phyloP scores from a whole-genome alignment of 805 yeast species.

The Blastobotrys americana region DNA sequence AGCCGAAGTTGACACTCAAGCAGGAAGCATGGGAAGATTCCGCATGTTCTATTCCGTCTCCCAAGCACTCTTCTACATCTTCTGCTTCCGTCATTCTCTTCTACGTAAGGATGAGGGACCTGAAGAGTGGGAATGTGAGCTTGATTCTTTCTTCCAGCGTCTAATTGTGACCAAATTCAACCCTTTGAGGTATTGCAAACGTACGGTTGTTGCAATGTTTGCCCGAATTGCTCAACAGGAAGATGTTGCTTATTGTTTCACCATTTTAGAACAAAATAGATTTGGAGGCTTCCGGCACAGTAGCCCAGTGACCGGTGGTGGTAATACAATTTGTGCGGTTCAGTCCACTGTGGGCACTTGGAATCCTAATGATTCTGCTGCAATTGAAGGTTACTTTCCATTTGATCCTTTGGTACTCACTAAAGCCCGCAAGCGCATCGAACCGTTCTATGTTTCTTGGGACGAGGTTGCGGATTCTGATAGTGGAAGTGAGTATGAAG shows the following conservation, averaged over 20 bases:
- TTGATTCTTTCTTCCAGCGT: constrained; percentile 83
- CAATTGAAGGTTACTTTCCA: constrained; percentile 92
- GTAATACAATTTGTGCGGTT: constrained; percentile 39
- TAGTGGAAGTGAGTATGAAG: constrained; percentile 39
- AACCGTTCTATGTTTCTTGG: constrained; percentile 72
- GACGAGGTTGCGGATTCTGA: constrained; percentile 53
- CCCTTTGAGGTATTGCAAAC: constrained; percentile 88
- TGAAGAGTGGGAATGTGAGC: constrained; percentile 60
- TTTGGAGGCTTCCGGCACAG: constrained; percentile 38
- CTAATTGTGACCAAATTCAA: constrained; percentile 82
- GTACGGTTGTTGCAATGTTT: constrained; percentile 86
- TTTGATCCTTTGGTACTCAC: constrained; percentile 84
- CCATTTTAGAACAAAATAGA: constrained; percentile 85
- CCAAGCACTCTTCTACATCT: constrained; percentile 83
- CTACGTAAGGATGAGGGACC: constrained; percentile 39
- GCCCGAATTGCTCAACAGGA: constrained; percentile 87
- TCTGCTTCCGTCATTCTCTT: constrained; percentile 73
- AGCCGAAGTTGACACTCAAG: constrained; percentile 56
- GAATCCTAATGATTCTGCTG: constrained; percentile 74
- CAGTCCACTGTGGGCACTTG: constrained; percentile 18
- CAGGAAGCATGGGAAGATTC: constrained; percentile 83
- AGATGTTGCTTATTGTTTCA: constrained; percentile 86
- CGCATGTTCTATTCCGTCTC: constrained; percentile 83
- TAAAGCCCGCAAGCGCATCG: constrained; percentile 47
- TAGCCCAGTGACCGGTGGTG: constrained; percentile 5